These are phyloP conservation scores for Cytospora chrysosperma DNA, from an alignment of 2,329 filamentous ascomycete genomes.

Conservation along the genomic window DNA sequence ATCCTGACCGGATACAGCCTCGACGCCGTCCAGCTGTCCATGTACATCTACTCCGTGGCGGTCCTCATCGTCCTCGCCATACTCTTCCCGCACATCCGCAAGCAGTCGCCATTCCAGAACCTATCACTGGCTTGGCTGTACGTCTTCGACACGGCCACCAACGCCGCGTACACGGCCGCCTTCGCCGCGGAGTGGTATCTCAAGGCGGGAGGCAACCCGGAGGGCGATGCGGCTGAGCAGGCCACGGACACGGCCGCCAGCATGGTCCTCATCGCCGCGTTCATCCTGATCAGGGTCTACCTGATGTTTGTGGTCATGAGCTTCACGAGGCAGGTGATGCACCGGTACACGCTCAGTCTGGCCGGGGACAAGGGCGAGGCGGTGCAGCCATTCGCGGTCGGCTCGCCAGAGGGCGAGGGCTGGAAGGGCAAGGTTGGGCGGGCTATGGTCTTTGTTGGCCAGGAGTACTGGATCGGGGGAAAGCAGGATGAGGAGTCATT, in stretches of 20 bases:
- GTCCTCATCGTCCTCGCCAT: conserved; percentile 66
- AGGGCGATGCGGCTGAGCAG: conserved; percentile 27
- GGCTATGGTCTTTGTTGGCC: conserved; percentile 70
- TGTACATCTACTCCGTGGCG: conserved; percentile 84
- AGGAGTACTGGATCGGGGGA: conserved; percentile 73
- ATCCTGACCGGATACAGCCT: conserved; percentile 84
- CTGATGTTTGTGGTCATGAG: conserved; percentile 82
- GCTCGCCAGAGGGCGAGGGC: conserved; percentile 72
- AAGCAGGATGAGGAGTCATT: conserved; percentile 68
- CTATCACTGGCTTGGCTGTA: conserved; percentile 84
- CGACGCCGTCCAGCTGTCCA: conserved; percentile 79
- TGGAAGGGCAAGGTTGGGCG: conserved; percentile 79
- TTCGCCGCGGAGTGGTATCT: conserved; percentile 89
- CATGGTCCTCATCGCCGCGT: conserved; percentile 69
- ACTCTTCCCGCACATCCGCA: conserved; percentile 77
- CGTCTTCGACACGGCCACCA: conserved; percentile 76
- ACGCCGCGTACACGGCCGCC: conserved; percentile 75
- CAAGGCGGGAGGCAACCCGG: conserved; percentile 39
- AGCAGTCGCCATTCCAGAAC: conserved; percentile 74
- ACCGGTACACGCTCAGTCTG: conserved; percentile 60
- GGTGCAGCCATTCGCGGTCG: conserved; percentile 61
- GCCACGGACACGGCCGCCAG: conserved; percentile 68
- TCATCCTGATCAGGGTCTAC: conserved; percentile 78
- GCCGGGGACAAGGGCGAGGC: conserved; percentile 25
- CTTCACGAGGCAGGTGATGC: conserved; percentile 74